Evolutionary conservation across 352 stramenopile genomes (phyloP), one percentile per base, ranked within the genome.

Genomic region (Blastocystis sp.): DNA sequence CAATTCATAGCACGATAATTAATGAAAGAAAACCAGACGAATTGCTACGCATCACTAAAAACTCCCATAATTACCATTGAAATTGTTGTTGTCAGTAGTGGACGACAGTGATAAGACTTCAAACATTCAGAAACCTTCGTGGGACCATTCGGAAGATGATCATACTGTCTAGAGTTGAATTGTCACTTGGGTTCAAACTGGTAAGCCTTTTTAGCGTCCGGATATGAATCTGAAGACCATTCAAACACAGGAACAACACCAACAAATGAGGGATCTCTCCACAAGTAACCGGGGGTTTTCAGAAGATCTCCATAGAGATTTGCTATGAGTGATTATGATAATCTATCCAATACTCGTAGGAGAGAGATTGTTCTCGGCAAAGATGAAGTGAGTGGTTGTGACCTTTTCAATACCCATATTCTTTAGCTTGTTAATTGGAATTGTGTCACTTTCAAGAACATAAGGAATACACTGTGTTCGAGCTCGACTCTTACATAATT

Each of bases 401-500:
- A 87, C 77, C 19, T 24, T n/a, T 12, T 57, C 39, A 51, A 87
- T 87, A 12, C 42, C 77, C 27, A 63, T 74, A 54, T 87, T 87
- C 46, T 78, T 87, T 5, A 87, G 21, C 27, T 75, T 73, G 65
- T 87, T 87, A 37, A 87, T 77, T 0, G 77, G 77, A 5, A 87
- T 19, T 9, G 14, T 5, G 14, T 51, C 27, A 19, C 39, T 16
- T 27, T 63, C 7, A 11, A 39, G 9, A 21, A 51, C 6, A 37
- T 52, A 83, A 19, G 71, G 49, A n/a, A 66, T 42, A 37, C 71
- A 83, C 0, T 16, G 51, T 9, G 51, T 59, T 37, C 71, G 49
- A n/a, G 29, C 1, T 0, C 37, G 49, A 35, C 14, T 43, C 46
- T 65, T 66, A 39, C 71, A 83, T 19, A 27, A 29, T 0, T 65